phyloP scores from a whole-genome alignment of 1,284 basidiomycete genomes.

The Papiliotrema laurentii region DNA sequence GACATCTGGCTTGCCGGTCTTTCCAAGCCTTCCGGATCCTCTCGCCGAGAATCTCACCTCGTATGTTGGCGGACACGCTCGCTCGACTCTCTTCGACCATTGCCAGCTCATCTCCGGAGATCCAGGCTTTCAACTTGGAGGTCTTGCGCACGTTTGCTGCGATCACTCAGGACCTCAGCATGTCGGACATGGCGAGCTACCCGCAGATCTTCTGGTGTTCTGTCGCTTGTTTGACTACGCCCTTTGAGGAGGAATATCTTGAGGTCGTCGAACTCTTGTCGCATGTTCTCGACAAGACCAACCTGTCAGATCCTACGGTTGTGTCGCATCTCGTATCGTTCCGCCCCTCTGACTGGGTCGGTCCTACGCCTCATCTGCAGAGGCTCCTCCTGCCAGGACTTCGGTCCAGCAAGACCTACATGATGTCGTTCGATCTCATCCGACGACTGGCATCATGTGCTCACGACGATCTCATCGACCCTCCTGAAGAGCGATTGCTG shows the following conservation, averaged over 20 bases:
- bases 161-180: slow-evolving; percentile 58
- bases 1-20: slow-evolving; percentile 80
- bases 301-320: slow-evolving; percentile 64
- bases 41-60: slow-evolving; percentile 65
- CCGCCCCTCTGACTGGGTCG: slow-evolving; percentile 68
- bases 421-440: slow-evolving; percentile 66
- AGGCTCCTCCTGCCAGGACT: slow-evolving; percentile 72
- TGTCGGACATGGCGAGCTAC: slow-evolving; percentile 58
- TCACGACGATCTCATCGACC: slow-evolving; percentile 67
- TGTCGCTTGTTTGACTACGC: slow-evolving; percentile 74
- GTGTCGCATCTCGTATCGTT: slow-evolving; percentile 63
- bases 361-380: slow-evolving; percentile 63
- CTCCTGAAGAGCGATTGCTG: slow-evolving; percentile 65
- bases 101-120: slow-evolving; percentile 62
- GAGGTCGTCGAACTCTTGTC: slow-evolving; percentile 67
- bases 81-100: slow-evolving; percentile 81
- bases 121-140: slow-evolving; percentile 78
- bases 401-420: slow-evolving; percentile 69
- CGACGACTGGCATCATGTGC: slow-evolving; percentile 61
- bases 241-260: slow-evolving; percentile 74
- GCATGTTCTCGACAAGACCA: slow-evolving; percentile 64
- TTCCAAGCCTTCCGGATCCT: slow-evolving; percentile 85
- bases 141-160: slow-evolving; percentile 72
- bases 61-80: slow-evolving; percentile 73
- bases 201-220: slow-evolving; percentile 87